Conservation (phyloP, 352 stramenopile species). For the Phytophthora multivora region DNA sequence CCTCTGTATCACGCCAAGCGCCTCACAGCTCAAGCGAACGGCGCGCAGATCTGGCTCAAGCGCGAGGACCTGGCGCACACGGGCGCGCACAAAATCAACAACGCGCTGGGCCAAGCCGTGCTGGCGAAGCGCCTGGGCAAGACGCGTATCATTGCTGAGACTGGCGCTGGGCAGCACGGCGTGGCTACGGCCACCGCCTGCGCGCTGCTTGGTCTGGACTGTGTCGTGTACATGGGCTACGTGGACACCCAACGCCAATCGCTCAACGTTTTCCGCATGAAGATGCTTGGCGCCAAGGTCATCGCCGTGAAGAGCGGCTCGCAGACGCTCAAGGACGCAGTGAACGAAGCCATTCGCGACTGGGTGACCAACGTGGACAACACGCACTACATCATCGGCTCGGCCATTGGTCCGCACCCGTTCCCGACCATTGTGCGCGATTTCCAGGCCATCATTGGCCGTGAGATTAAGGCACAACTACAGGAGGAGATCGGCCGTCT, state of each 20-base stretch:
- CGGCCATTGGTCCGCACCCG: constrained; percentile 96
- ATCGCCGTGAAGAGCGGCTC: constrained; percentile 97
- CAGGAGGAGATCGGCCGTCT: constrained; percentile 94
- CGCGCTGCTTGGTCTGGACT: constrained; percentile 95
- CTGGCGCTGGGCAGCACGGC: constrained; percentile 97
- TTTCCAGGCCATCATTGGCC: constrained; percentile 97
- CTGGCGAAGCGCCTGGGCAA: constrained; percentile 97
- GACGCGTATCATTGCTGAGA: constrained; percentile 98
- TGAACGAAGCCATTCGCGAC: constrained; percentile 98
- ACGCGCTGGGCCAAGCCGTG: constrained; percentile 96
- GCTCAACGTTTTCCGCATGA: constrained; percentile 99
- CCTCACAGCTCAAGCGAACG: constrained; percentile 92
- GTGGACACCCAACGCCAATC: constrained; percentile 97
- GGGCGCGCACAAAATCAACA: constrained; percentile 99
- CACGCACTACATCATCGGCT: constrained; percentile 99
- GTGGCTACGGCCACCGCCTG: constrained; percentile 98
- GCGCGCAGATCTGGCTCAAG: constrained; percentile 98
- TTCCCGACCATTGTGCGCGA: constrained; percentile 99
- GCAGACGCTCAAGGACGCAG: constrained; percentile 98
- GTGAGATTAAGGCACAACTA: constrained; percentile 94
- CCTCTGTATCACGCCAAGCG: constrained; percentile 97
- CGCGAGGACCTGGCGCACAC: constrained; percentile 98
- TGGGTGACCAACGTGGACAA: constrained; percentile 99
- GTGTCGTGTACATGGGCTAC: constrained; percentile 99
- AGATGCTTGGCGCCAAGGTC: constrained; percentile 98